phyloP scores from a whole-genome alignment of 2,329 filamentous ascomycete genomes.

The Colletotrichum incanum region DNA sequence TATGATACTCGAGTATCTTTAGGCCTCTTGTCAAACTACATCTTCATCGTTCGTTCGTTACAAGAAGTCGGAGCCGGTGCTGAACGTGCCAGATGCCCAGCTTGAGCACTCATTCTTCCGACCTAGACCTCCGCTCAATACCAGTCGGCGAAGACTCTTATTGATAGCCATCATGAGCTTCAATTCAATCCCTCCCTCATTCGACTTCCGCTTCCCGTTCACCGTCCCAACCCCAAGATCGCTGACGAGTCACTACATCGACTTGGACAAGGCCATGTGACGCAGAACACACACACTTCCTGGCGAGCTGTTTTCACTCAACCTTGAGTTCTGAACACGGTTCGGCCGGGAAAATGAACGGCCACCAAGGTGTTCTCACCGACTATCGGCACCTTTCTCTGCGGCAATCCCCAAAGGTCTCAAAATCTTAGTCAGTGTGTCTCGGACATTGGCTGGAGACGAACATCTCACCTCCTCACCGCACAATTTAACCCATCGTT shows the following conservation, averaged over 20 bases:
- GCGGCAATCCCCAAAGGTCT: not conserved
- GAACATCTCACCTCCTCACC: not conserved
- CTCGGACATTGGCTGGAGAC: not conserved
- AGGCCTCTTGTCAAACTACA: not conserved
- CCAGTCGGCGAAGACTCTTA: not conserved
- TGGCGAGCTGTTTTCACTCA: no score
- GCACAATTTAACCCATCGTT: not conserved
- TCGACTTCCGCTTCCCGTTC: not conserved
- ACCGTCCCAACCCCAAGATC: not conserved
- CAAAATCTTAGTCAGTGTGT: not conserved
- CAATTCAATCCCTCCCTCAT: not conserved
- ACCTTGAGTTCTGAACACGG: not conserved
- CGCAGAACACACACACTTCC: no score
- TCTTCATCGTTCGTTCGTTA: no score
- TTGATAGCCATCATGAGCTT: not conserved
- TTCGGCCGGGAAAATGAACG: not conserved
- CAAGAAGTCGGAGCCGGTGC: no score
- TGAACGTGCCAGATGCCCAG: no score
- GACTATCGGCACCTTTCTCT: not conserved
- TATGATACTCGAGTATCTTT: constrained; percentile 38
- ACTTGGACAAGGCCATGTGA: no score
- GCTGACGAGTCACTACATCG: not conserved
- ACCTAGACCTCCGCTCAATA: no score
- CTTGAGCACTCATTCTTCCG: not conserved
- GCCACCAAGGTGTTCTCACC: not conserved